phyloP scores from a whole-genome alignment of 192 early-diverging fungal species.

The Backusella sp. region DNA sequence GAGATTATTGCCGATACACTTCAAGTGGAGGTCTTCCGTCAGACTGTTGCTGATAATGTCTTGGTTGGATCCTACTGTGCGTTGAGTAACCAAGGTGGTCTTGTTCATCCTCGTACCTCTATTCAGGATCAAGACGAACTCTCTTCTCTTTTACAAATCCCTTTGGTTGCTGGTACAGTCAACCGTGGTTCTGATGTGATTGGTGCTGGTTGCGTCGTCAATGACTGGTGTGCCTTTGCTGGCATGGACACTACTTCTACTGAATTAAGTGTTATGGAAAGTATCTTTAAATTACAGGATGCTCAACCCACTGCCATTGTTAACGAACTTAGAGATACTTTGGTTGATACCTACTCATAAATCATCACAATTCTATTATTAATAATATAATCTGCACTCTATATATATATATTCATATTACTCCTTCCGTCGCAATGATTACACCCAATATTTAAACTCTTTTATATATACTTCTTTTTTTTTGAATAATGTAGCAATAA shows the following conservation, averaged over 20 bases:
- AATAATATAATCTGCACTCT: background rate
- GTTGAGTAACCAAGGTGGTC: constrained; percentile 95
- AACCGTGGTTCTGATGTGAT: constrained; percentile 98
- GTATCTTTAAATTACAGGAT: constrained; percentile 98
- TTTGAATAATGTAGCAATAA: no score
- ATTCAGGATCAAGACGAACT: constrained; percentile 98
- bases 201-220: constrained; percentile 95
- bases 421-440: background rate
- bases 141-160: constrained; percentile 94
- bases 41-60: constrained; percentile 97
- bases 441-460: no score
- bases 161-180: constrained; percentile 96
- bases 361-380: constrained; percentile 6
- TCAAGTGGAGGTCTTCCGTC: constrained; percentile 96
- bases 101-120: constrained; percentile 94
- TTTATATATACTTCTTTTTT: no score
- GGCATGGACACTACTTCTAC: constrained; percentile 96
- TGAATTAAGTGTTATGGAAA: constrained; percentile 95
- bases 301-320: constrained; percentile 88
- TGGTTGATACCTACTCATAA: constrained; percentile 85
- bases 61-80: constrained; percentile 95
- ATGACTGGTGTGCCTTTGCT: constrained; percentile 98
- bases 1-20: constrained; percentile 99
- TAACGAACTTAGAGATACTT: constrained; percentile 88
- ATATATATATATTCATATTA: background rate